Percentiles rank a stretch among this genome's conserved stretches.
phyloP scores from a whole-genome alignment of 306 rosid species.

The Cicer arietinum region DNA sequence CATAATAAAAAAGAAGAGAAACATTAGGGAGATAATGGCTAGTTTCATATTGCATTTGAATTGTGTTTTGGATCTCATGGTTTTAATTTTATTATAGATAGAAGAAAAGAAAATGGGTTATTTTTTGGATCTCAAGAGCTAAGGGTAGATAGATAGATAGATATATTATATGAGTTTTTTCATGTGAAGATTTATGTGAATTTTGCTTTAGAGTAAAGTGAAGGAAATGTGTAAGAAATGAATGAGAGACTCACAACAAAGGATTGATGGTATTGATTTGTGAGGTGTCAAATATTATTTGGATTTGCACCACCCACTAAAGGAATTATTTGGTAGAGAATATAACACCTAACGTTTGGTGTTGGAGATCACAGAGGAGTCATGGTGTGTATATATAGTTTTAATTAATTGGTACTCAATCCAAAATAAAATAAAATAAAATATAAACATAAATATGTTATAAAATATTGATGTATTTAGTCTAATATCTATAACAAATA shows the following conservation, averaged over 20 bases:
- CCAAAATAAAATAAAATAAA: too few relatives aligned
- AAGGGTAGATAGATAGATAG: not conserved
- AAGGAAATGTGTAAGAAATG: constrained; percentile 22
- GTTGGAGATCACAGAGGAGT: not conserved
- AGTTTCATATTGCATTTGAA: constrained; percentile 59
- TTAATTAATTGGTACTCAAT: not conserved
- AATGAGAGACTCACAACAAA: not conserved
- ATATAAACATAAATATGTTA: too few relatives aligned
- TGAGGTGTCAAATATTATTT: constrained; percentile 17
- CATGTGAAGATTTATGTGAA: constrained; percentile 38
- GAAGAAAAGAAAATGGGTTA: not conserved
- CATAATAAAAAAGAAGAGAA: constrained; percentile 55
- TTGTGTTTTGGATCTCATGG: constrained; percentile 53
- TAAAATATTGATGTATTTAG: too few relatives aligned
- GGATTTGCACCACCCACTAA: constrained; percentile 21
- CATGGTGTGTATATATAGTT: not conserved
- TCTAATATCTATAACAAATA: too few relatives aligned
- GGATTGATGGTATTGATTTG: not conserved
- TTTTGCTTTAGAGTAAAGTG: constrained; percentile 44
- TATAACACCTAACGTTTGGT: constrained; percentile 36
- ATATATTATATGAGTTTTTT: constrained; percentile 16
- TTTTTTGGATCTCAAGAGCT: not conserved
- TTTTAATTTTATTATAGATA: not conserved
- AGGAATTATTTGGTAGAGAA: constrained; percentile 31
- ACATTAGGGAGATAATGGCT: constrained; percentile 47